These are phyloP conservation scores for Malassezia japonica DNA, from an alignment of 1,284 basidiomycete species.

Conservation along the genomic window DNA sequence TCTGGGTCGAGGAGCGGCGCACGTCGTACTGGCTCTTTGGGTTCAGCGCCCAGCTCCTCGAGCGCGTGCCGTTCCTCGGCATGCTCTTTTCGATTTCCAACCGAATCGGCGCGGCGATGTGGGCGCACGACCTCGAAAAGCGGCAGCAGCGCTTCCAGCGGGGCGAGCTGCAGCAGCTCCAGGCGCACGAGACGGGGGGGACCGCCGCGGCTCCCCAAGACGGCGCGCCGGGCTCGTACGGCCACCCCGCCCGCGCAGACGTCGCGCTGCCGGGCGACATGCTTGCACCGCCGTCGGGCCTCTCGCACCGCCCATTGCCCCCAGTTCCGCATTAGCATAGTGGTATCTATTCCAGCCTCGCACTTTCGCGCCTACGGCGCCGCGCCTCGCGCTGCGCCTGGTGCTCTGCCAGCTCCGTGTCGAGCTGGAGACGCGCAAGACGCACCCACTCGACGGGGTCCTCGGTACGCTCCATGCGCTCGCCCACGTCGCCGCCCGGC, in stretches of 20 bases:
- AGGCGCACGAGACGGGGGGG: conserved; percentile 3
- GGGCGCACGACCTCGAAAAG: conserved; percentile 47
- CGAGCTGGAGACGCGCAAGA: conserved; percentile 10
- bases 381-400: not conserved
- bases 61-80: conserved; percentile 38
- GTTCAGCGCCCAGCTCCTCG: conserved; percentile 33
- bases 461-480: conserved; percentile 2
- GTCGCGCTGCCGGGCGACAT: conserved; percentile 11
- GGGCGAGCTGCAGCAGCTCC: conserved; percentile 17
- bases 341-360: not conserved
- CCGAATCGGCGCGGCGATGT: conserved; percentile 46
- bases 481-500: not conserved
- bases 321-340: not conserved
- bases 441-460: conserved; percentile 11
- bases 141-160: conserved; percentile 30
- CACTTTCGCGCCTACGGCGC: too few relatives aligned
- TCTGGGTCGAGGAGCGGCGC: conserved; percentile 43
- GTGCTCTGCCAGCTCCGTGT: conserved; percentile 8
- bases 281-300: not conserved
- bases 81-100: conserved; percentile 41
- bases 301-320: not conserved
- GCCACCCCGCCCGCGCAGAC: conserved; percentile 1
- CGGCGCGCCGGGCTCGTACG: conserved; percentile 9
- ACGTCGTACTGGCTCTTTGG: conserved; percentile 37
- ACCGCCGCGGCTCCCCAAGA: not conserved